Conservation (phyloP, 2,329 filamentous ascomycete species). For the Dendrostoma leiphaemia region DNA sequence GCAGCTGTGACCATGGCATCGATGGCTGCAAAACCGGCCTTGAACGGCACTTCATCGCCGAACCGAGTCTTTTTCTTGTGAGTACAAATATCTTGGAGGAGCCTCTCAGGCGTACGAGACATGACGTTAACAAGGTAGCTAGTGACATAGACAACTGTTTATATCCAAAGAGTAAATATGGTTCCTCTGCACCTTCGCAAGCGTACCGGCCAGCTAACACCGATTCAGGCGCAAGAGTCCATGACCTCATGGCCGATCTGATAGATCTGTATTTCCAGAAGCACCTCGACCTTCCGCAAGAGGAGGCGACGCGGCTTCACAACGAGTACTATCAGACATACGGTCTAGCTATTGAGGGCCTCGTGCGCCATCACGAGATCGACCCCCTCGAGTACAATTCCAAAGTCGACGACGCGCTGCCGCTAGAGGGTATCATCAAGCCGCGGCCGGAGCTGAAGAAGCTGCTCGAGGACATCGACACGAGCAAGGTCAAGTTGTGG, state of each 20-base stretch:
- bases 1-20: constrained; percentile 5
- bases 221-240: constrained; percentile 67
- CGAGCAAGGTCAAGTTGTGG: constrained; percentile 81
- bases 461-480: constrained; percentile 81
- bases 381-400: constrained; percentile 92
- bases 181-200: no score
- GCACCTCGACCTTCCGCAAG: constrained; percentile 70
- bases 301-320: constrained; percentile 85
- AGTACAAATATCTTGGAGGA: no score
- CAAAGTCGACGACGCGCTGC: constrained; percentile 91
- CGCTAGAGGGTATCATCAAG: constrained; percentile 79
- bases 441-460: constrained; percentile 72
- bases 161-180: constrained; percentile 73
- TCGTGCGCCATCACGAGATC: constrained; percentile 92
- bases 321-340: constrained; percentile 93
- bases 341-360: constrained; percentile 92
- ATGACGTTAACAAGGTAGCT: constrained; percentile 43
- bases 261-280: constrained; percentile 65
- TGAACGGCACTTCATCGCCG: constrained; percentile 14
- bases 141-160: constrained; percentile 99
- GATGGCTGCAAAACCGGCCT: not conserved
- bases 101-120: no score
- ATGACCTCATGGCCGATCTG: constrained; percentile 82
- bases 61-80: constrained; percentile 45
- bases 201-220: no score